These are phyloP conservation scores for Suhomyces ambrosiae DNA, from an alignment of 1,139 yeast genomes.

Conservation along the genomic window DNA sequence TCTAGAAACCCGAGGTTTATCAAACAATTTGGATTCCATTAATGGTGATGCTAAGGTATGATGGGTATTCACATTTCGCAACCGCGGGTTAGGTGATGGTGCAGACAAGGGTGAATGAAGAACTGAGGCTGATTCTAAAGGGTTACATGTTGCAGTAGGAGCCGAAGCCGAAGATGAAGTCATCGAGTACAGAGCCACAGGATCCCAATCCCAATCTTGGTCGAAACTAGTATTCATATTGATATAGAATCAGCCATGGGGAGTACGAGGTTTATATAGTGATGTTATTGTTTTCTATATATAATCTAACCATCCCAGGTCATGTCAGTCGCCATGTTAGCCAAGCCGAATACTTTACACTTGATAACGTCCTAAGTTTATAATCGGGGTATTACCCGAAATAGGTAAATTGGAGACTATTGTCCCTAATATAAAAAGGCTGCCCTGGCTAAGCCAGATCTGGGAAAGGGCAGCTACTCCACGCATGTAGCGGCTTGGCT, in stretches of 20 bases:
- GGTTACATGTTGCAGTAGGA: no score
- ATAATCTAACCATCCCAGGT: neutral
- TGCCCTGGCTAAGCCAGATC: constrained; percentile 3
- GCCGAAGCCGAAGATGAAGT: no score
- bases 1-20: constrained; percentile 1
- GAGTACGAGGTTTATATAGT: neutral
- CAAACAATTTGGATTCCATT: constrained; percentile 16
- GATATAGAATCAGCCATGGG: neutral
- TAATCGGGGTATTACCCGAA: constrained; percentile 4
- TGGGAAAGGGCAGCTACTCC: constrained; percentile 1
- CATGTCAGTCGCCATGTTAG: constrained; percentile 10
- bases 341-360: neutral
- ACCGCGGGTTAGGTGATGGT: constrained; percentile 7
- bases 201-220: constrained; percentile 1
- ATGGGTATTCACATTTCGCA: constrained; percentile 12
- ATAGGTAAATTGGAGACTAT: constrained; percentile 5
- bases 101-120: constrained; percentile 1
- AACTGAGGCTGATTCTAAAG: neutral
- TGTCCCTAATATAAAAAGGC: neutral
- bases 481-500: constrained; percentile 5
- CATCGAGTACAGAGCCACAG: neutral
- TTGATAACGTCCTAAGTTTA: constrained; percentile 6
- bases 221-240: neutral
- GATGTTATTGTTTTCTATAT: neutral
- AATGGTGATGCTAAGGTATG: constrained; percentile 24